Evolutionary conservation across 2,329 filamentous ascomycete species (phyloP).

Genomic region (Trichoderma sp.): DNA sequence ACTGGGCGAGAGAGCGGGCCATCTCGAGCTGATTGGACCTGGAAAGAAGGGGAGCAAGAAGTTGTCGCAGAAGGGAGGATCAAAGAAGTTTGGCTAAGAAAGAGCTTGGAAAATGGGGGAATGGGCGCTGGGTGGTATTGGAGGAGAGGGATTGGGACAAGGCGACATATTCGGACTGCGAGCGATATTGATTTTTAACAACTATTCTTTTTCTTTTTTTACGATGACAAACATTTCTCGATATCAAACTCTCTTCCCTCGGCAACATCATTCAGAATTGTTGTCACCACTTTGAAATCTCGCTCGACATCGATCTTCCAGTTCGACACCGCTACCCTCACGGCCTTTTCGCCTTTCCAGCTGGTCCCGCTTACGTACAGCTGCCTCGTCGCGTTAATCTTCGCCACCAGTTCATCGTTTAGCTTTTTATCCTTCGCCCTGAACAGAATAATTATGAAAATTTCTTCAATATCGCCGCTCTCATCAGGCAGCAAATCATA

Average conservation of each 20-base stretch:
- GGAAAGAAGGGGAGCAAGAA: constrained; percentile 49
- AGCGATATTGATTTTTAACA: neutral
- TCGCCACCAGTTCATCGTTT: constrained; percentile 65
- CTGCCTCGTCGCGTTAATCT: constrained; percentile 69
- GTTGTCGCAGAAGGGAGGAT: constrained; percentile 46
- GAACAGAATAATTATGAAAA: constrained; percentile 70
- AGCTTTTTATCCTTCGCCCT: constrained; percentile 61
- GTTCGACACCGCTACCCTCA: constrained; percentile 81
- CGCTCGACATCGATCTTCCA: constrained; percentile 71
- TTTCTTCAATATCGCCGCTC: constrained; percentile 47
- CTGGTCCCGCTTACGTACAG: constrained; percentile 82
- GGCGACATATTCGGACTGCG: neutral
- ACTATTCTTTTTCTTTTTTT: neutral
- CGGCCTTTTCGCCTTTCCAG: constrained; percentile 73
- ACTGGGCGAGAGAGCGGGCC: constrained; percentile 58
- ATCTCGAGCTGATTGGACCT: constrained; percentile 59
- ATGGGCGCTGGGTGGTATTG: neutral
- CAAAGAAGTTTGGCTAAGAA: constrained; percentile 54
- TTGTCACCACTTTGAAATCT: constrained; percentile 64
- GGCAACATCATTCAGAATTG: constrained; percentile 57
- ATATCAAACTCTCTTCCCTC: constrained; percentile 33
- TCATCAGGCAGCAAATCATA: constrained; percentile 66
- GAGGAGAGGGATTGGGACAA: neutral
- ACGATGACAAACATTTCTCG: constrained; percentile 6
- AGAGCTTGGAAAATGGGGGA: neutral